Percentiles rank a stretch among this genome's conserved stretches.
Evolutionary conservation across 1,139 yeast genomes (phyloP).

Genomic region (Candida sp.): DNA sequence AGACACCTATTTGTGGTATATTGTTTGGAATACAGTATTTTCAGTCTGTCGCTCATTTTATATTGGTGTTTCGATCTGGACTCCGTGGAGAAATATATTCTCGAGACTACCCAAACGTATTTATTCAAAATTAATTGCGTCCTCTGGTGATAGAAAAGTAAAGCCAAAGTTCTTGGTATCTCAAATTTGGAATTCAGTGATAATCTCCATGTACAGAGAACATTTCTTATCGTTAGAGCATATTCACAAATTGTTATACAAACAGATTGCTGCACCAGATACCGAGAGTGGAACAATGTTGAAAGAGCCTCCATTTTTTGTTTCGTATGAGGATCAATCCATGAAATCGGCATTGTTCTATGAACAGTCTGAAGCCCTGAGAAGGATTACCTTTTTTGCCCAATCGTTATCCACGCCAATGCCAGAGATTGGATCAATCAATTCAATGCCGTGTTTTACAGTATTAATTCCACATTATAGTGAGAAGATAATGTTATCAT

Average conservation of each 20-base stretch:
- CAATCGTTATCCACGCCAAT: constrained; percentile 79
- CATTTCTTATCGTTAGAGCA: constrained; percentile 75
- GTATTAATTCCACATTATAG: constrained; percentile 84
- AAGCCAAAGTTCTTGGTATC: constrained; percentile 53
- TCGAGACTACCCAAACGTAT: constrained; percentile 74
- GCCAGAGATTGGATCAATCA: constrained; percentile 68
- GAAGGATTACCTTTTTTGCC: constrained; percentile 84
- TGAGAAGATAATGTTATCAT: constrained; percentile 64
- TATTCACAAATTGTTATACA: constrained; percentile 57
- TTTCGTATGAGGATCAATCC: constrained; percentile 65
- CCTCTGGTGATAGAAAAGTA: constrained; percentile 32
- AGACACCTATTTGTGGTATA: constrained; percentile 89
- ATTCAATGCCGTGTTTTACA: constrained; percentile 79
- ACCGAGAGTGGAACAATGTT: constrained; percentile 28
- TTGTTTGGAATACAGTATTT: constrained; percentile 72
- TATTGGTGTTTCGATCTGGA: constrained; percentile 74
- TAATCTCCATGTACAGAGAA: constrained; percentile 73
- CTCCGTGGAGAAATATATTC: constrained; percentile 86
- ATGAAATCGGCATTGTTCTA: constrained; percentile 33
- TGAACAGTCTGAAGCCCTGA: constrained; percentile 75
- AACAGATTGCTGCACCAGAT: constrained; percentile 21
- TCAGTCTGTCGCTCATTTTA: constrained; percentile 69
- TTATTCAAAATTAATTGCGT: constrained; percentile 56
- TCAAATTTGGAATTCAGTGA: constrained; percentile 78
- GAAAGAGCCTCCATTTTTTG: constrained; percentile 65